Percentiles rank a stretch among this genome's conserved stretches.
Conservation (phyloP, 371 early-diverging fungal species). For the Coemansia sp. region DNA sequence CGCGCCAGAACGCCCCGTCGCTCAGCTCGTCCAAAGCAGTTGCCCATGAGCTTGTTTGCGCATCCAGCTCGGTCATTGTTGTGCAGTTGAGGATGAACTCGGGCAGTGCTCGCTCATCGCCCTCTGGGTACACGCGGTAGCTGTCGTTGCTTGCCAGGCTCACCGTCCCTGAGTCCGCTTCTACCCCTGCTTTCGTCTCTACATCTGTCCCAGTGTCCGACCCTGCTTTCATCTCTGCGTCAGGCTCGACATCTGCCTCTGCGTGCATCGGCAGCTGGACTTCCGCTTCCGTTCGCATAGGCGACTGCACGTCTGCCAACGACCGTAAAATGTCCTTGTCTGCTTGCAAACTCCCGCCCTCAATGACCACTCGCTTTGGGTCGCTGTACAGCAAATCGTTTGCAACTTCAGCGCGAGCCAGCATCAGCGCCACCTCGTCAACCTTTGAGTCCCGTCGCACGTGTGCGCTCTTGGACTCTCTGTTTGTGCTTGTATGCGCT, state of each 20-base stretch:
- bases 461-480: neutral
- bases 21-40: conserved; percentile 19
- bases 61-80: conserved; percentile 48
- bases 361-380: conserved; percentile 52
- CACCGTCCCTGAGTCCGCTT: neutral
- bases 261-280: neutral
- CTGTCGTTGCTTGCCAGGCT: conserved; percentile 1
- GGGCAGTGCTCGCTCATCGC: conserved; percentile 50
- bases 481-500: neutral
- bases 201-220: neutral
- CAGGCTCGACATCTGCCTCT: neutral
- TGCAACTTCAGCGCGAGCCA: conserved; percentile 49
- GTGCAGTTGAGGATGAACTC: conserved; percentile 35
- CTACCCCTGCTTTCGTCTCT: neutral
- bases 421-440: conserved; percentile 32
- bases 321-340: conserved; percentile 41
- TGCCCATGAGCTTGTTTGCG: conserved; percentile 38
- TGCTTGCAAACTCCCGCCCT: conserved; percentile 45
- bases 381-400: conserved; percentile 48
- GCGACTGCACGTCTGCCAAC: conserved; percentile 35
- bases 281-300: neutral
- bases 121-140: conserved; percentile 33
- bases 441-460: neutral
- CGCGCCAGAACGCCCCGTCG: conserved; percentile 50
- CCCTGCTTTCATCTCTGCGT: too few relatives aligned